These are phyloP conservation scores for Penicillium desertorum DNA, from an alignment of 495 filamentous ascomycete species.

Conservation along the genomic window DNA sequence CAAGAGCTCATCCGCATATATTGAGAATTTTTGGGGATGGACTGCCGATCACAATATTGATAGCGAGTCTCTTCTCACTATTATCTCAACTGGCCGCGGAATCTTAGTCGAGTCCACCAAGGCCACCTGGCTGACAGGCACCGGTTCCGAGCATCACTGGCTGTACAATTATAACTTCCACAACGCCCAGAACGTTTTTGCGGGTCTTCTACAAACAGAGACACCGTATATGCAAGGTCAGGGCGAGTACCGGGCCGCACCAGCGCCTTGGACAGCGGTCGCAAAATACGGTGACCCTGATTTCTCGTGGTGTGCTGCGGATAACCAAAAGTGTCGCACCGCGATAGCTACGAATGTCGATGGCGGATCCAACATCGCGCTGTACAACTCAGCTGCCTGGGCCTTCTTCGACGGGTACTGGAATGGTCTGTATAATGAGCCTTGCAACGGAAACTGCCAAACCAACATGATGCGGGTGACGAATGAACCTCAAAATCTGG, in stretches of 20 bases:
- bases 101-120: slow-evolving; percentile 48
- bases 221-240: slow-evolving; percentile 49
- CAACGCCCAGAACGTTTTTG: slow-evolving; percentile 48
- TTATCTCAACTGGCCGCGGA: slow-evolving; percentile 52
- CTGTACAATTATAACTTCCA: slow-evolving; percentile 53
- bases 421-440: slow-evolving; percentile 35
- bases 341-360: slow-evolving; percentile 38
- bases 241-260: slow-evolving; percentile 35
- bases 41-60: slow-evolving; percentile 59
- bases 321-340: slow-evolving; percentile 43
- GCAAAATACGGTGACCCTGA: slow-evolving; percentile 44
- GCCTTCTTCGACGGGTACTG: slow-evolving; percentile 48
- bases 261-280: slow-evolving; percentile 43
- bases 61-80: slow-evolving; percentile 29
- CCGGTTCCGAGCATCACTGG: slow-evolving; percentile 49
- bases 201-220: slow-evolving; percentile 46
- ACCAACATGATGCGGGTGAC: slow-evolving; percentile 43
- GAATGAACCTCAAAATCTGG: slow-evolving; percentile 30
- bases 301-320: slow-evolving; percentile 36
- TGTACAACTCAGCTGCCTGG: slow-evolving; percentile 57
- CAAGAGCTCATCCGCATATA: slow-evolving; percentile 49
- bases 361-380: slow-evolving; percentile 48
- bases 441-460: slow-evolving; percentile 44
- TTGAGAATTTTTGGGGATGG: slow-evolving; percentile 64
- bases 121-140: slow-evolving; percentile 45